phyloP scores from a whole-genome alignment of 768 basidiomycete species.

The Lactarius vividus region DNA sequence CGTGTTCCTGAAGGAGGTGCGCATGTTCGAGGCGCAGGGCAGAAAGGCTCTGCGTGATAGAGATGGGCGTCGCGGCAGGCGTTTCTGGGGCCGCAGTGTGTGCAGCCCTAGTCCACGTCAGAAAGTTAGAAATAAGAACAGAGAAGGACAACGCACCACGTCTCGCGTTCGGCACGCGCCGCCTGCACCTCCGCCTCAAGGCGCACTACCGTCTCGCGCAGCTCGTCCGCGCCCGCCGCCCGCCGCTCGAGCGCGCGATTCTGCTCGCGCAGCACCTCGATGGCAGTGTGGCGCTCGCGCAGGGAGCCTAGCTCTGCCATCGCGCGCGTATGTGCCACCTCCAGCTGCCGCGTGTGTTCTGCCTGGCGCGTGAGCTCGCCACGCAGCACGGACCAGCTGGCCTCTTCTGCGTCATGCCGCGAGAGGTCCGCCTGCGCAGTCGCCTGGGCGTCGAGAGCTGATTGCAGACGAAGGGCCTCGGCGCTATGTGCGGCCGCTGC shows the following conservation, averaged over 20 bases:
- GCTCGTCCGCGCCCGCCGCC: constrained; percentile 47
- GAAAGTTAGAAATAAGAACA: background rate
- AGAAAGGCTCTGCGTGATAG: constrained; percentile 57
- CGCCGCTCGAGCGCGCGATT: constrained; percentile 61
- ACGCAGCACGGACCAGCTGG: constrained; percentile 59
- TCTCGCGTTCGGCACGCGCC: constrained; percentile 52
- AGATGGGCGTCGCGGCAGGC: constrained; percentile 48
- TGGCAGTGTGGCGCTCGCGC: constrained; percentile 53
- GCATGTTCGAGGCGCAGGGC: constrained; percentile 61
- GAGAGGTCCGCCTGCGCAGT: constrained; percentile 35
- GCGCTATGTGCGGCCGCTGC: constrained; percentile 43
- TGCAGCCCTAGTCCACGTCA: constrained; percentile 36
- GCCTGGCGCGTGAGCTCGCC: constrained; percentile 70
- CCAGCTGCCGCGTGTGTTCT: constrained; percentile 55
- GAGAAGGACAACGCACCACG: constrained; percentile 43
- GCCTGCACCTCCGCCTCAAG: constrained; percentile 68
- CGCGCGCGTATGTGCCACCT: constrained; percentile 56
- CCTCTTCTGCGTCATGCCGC: constrained; percentile 42
- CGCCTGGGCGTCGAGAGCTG: constrained; percentile 46
- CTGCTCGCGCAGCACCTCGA: constrained; percentile 74
- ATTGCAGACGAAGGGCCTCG: constrained; percentile 46
- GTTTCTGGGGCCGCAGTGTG: constrained; percentile 37
- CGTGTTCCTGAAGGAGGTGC: constrained; percentile 63
- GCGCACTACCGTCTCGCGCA: constrained; percentile 52
- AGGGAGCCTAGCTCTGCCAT: constrained; percentile 51